phyloP scores from a whole-genome alignment of 495 filamentous ascomycete species.

The Pyrenopolyporus hunteri region DNA sequence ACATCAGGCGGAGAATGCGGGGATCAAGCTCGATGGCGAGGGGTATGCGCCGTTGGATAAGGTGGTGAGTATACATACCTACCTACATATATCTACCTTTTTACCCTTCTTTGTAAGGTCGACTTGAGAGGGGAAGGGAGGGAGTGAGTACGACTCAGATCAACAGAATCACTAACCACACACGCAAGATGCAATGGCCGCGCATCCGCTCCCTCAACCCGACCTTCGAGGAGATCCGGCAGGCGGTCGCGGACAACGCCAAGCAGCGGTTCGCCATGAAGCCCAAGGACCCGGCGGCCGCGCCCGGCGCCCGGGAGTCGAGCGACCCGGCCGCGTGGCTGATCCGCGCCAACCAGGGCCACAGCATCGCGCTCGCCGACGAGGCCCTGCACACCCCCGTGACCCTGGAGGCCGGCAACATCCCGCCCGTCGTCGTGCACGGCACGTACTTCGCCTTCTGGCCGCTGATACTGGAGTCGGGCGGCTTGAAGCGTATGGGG shows the following conservation, averaged over 20 bases:
- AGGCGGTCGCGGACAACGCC: constrained; percentile 75
- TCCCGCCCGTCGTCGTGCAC: constrained; percentile 76
- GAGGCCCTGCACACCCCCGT: constrained; percentile 72
- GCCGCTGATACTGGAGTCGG: constrained; percentile 69
- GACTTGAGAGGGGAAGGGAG: too few species aligned
- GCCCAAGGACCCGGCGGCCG: constrained; percentile 43
- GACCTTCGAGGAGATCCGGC: constrained; percentile 73
- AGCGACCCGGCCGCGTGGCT: constrained; percentile 70
- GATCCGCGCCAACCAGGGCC: constrained; percentile 95
- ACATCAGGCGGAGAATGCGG: constrained; percentile 81
- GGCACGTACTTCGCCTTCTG: constrained; percentile 84
- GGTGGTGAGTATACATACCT: constrained; percentile 83
- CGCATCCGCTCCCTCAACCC: constrained; percentile 71
- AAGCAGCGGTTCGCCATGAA: constrained; percentile 86
- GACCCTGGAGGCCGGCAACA: constrained; percentile 51
- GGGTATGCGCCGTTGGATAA: constrained; percentile 81
- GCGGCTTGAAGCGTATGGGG: constrained; percentile 79
- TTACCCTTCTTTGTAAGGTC: constrained; percentile 10
- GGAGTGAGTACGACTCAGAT: too few species aligned
- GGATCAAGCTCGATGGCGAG: constrained; percentile 73
- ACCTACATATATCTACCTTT: constrained; percentile 1
- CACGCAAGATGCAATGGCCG: constrained; percentile 68
- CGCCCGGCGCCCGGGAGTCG: constrained; percentile 4
- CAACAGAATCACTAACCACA: background rate
- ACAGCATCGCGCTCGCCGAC: constrained; percentile 72